Evolutionary conservation across 345 rosid genomes (phyloP), one percentile per base, ranked within the genome.

Genomic region (Salix suchowensis): DNA sequence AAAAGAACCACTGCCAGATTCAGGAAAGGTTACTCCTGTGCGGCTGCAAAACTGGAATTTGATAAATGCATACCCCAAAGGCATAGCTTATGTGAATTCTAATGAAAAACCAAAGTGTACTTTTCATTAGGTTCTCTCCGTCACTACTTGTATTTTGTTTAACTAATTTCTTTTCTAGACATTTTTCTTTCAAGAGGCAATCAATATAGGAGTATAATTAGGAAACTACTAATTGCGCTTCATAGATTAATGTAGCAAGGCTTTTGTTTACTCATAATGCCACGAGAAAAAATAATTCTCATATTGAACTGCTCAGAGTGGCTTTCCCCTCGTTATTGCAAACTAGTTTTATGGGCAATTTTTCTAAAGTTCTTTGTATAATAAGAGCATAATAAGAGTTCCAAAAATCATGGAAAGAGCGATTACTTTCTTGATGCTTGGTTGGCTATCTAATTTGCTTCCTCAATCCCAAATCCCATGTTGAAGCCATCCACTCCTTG

Each of bases 1-100:
- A 91, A 78, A 67, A 80, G 81, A 34, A 77, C 23, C 61, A 77
- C 68, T 68, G 82, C 77, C 79, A 85, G 72, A 85, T 87, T 92
- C 66, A 87, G 93, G 68, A 96, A 96, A 75, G 94, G 97, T 11
- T 91, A 84, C 79, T 92, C 94, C 0, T 90, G 88, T 73, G 84
- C 88, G 0, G 79, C 80, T 68, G 30, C 88, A 39, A 89, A 85
- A 79, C 28, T 81, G 52, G 84, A 81, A 36, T 90, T 69, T 74
- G 91, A 86, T 54, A 92, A 89, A 30, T 83, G 82, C 85, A 84
- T 84, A 52, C 93, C 91, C 26, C 88, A 86, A 79, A 87, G 92
- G 71, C 93, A 90, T 80, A 85, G 87, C 82, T 91, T 90, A 74
- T 85, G 86, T 50, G 96, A 88, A 32, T 74, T n/a, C 65, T 81